Base-by-base conservation (phyloP, 2,329 filamentous ascomycete genomes). In the Colletotrichum incanum region DNA sequence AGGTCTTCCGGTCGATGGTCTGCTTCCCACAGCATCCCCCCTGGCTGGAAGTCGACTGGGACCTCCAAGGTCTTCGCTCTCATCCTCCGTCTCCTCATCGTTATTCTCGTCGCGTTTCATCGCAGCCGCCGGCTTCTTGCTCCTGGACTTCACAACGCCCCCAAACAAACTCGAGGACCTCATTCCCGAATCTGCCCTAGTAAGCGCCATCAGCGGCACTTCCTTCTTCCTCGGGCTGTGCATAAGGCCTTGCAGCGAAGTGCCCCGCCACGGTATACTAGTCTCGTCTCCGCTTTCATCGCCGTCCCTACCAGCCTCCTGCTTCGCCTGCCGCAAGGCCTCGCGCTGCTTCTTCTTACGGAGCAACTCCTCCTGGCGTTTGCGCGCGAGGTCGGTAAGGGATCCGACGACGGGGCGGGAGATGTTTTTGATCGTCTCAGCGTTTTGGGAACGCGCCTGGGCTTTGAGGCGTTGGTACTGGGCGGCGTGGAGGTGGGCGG, bases 401-500 rank as follows among this genome's bases (percentile, higher is more conserved):
- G 77, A 77, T 0, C 83, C 83, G 0, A 87, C 82, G 12, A 89
- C 85, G 2, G 88, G 88, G 9, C 88, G 83, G 49, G 87, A 85
- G 60, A 90, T 87, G 69, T 84, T 81, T 26, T 78, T 81, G 71
- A 90, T 88, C 12, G 84, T 81, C 26, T 85, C 85, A 0, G 86
- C 86, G 74, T 91, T 91, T 61, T 87, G 86, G 12, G 84, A 78
- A 74, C 84, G 88, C 4, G 90, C 89, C 45, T 85, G 82, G 43
- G 84, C 82, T 79, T 92, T 93, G 55, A 94, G 86, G 5, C 91
- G 88, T 70, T 90, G 86, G 79, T 96, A 96, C 80, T 95, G 93
- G 20, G 91, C 92, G n/a, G 91, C 89, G 78, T 95, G 93, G 1
- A 96, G 86, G 79, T 95, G 93, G 6, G 88, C 87, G 0, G 93